These are phyloP conservation scores for Trichosporon ovoides DNA, from an alignment of 1,284 basidiomycete species.

Conservation along the genomic window DNA sequence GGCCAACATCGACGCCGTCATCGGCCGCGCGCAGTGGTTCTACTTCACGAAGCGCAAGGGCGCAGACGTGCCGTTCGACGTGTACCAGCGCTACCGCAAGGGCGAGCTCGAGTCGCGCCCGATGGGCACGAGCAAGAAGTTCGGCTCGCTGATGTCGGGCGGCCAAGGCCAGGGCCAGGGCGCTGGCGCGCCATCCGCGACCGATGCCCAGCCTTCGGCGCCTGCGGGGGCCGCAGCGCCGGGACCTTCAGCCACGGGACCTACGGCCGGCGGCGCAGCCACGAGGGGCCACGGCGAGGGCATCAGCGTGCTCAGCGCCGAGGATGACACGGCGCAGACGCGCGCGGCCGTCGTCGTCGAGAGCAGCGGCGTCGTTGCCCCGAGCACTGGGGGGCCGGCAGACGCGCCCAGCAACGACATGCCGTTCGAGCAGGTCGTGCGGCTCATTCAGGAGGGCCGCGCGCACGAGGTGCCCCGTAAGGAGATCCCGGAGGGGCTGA, in stretches of 20 bases:
- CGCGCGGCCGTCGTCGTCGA: constrained; percentile 11
- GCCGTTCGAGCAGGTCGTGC: constrained; percentile 18
- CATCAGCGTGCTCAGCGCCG: not conserved
- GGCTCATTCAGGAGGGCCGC: constrained; percentile 33
- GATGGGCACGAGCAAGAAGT: constrained; percentile 9
- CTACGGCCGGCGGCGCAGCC: too few relatives aligned
- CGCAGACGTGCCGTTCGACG: constrained; percentile 14
- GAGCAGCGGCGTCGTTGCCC: not conserved
- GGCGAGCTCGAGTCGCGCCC: constrained; percentile 18
- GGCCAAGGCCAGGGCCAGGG: not conserved
- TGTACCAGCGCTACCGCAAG: constrained; percentile 12
- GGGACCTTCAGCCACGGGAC: not conserved
- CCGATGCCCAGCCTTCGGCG: not conserved
- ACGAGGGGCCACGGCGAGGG: not conserved
- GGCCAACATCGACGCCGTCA: constrained; percentile 39
- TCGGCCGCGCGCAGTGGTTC: constrained; percentile 43
- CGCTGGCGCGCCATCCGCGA: too few relatives aligned
- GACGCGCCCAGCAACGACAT: constrained; percentile 1
- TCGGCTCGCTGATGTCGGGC: not conserved
- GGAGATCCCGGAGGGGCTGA: constrained; percentile 33
- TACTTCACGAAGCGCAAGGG: constrained; percentile 25
- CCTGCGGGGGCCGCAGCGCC: too few relatives aligned
- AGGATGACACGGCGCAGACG: constrained; percentile 5
- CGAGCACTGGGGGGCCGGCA: not conserved
- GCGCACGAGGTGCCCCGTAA: constrained; percentile 29